Evolutionary conservation across 2,329 filamentous ascomycete species (phyloP), one percentile per base, ranked within the genome.

Genomic region (Parastagonospora avenae): DNA sequence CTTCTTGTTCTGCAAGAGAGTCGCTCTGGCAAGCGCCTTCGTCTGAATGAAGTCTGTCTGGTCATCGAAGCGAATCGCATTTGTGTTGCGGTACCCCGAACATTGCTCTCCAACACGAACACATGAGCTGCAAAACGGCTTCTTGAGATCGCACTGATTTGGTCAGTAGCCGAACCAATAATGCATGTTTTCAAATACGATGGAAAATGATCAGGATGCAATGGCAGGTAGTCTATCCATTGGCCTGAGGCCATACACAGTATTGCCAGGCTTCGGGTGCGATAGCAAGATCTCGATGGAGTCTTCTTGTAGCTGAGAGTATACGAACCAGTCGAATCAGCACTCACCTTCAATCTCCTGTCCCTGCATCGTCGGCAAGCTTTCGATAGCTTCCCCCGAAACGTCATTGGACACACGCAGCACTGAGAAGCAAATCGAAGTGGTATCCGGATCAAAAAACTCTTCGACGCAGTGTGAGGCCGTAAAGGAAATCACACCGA

Each of bases 21-120:
- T 48, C 16, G 43, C 28, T 10, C 48, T 33, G 30, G 48, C 46
- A 11, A 46, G 16, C 2, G 56, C 52, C 47, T 61, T 67, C 4
- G 50, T 38, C 28, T 52, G 50, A 4, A 66, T 57, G 29, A 50
- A 32, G 28, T 69, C 52, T 1, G 63, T 68, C 30, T 70, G 49
- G 40, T 70, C 57, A 33, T 31, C 53, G 39, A 70, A 57, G 10
- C 62, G 61, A 15, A 70, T 47, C 4, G 47, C 51, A 1, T 48
- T 40, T 2, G 59, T 64, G 40, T 68, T 60, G n/a, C 63, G 59
- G 37, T 68, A 70, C 14, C 66, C 66, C 16, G 45, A 33, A 45
- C 66, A 70, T 37, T 39, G 24, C 12, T 37, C 38, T 4, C 51
- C 48, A 15, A 50, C 60, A 36, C 65, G 60, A 15, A 55, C 32